phyloP scores from a whole-genome alignment of 768 basidiomycete genomes.

The Rhizopogon sp. region DNA sequence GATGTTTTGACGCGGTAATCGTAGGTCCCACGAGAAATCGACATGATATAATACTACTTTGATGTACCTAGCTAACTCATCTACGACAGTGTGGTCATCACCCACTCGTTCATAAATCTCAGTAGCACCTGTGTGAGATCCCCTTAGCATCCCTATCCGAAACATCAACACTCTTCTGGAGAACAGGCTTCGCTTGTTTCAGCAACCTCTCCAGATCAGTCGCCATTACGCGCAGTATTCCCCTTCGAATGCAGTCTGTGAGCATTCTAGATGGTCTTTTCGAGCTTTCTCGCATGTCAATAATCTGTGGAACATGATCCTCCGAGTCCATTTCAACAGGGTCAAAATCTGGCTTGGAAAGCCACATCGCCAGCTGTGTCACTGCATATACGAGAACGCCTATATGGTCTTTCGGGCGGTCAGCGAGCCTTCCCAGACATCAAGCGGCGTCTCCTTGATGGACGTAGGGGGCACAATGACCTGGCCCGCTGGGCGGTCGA shows the following conservation, averaged over 20 bases:
- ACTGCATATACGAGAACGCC: constrained; percentile 63
- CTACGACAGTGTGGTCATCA: constrained; percentile 32
- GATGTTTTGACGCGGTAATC: constrained; percentile 64
- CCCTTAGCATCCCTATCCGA: constrained; percentile 32
- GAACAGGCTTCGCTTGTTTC: constrained; percentile 57
- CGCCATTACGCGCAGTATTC: constrained; percentile 78
- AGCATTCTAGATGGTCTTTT: constrained; percentile 45
- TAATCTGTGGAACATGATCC: constrained; percentile 25
- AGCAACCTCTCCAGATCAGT: constrained; percentile 64
- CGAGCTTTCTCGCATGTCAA: constrained; percentile 18
- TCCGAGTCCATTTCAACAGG: constrained; percentile 33
- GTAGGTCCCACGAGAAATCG: background rate
- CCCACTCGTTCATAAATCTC: constrained; percentile 61
- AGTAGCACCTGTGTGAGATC: constrained; percentile 60
- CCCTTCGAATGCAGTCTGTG: constrained; percentile 63
- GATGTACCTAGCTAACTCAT: background rate
- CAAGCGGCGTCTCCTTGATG: constrained; percentile 28
- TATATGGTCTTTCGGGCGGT: constrained; percentile 64
- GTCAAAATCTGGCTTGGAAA: constrained; percentile 69
- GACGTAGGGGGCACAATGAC: constrained; percentile 35
- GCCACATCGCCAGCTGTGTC: constrained; percentile 77
- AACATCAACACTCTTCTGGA: constrained; percentile 53
- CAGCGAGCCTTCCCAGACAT: constrained; percentile 51
- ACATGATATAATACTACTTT: constrained; percentile 8
- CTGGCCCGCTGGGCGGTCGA: constrained; percentile 56